Percentiles rank a stretch among this genome's conserved stretches.
Conservation (phyloP, 2,329 filamentous ascomycete genomes). For the Rhinocladiella similis region DNA sequence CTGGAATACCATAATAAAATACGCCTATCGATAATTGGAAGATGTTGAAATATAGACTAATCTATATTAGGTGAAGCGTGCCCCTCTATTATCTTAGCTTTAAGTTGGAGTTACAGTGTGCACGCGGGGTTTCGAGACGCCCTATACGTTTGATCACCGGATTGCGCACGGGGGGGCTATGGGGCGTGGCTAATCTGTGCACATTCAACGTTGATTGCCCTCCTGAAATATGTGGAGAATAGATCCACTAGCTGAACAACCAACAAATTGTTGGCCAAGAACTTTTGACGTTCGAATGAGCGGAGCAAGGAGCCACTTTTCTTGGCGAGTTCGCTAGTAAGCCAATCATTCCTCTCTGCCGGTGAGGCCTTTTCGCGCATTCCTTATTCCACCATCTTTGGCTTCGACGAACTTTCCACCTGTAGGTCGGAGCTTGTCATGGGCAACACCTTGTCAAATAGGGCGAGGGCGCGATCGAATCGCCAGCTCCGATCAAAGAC, state of each 20-base stretch:
- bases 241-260: conserved; percentile 2
- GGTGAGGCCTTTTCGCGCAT: conserved; percentile 7
- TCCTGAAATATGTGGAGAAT: conserved; percentile 5
- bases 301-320: conserved; percentile 1
- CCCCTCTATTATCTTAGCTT: no score
- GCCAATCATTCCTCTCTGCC: conserved; percentile 8
- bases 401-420: conserved; percentile 3
- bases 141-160: no score
- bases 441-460: conserved; percentile 5
- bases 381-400: conserved; percentile 4
- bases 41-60: no score
- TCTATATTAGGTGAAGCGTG: no score
- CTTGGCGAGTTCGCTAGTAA: conserved; percentile 6
- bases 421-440: conserved; percentile 5
- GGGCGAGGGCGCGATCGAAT: conserved; percentile 2
- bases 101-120: no score
- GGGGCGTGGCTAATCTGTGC: no score
- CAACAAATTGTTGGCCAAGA: conserved; percentile 5
- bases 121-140: no score
- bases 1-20: no score
- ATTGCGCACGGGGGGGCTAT: no score
- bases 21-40: no score
- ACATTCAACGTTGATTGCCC: conserved; percentile 3
- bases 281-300: conserved; percentile 6
- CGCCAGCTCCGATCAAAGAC: conserved; percentile 5